phyloP scores from a whole-genome alignment of 1,284 basidiomycete species.

The Meira miltonrushii region DNA sequence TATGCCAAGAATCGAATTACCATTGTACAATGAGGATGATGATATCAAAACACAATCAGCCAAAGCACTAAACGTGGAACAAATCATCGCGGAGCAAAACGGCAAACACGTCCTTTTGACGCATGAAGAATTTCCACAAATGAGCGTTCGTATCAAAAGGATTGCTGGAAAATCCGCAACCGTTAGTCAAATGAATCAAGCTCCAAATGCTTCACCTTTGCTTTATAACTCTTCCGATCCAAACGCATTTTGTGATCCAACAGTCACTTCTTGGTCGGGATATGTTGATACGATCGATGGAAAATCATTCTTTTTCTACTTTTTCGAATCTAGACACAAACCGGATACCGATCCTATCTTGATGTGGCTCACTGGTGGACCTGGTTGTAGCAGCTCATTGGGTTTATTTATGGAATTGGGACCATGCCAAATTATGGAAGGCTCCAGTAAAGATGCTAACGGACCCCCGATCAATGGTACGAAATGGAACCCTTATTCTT shows the following conservation, averaged over 20 bases:
- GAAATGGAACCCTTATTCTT: conserved; percentile 62
- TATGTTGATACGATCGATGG: conserved; percentile 63
- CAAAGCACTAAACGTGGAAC: neutral
- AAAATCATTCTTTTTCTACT: conserved; percentile 74
- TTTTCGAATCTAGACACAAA: conserved; percentile 70
- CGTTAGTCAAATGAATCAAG: conserved; percentile 1
- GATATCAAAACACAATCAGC: neutral
- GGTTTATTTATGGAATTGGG: conserved; percentile 66
- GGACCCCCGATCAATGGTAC: conserved; percentile 57
- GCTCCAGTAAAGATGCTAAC: conserved; percentile 15
- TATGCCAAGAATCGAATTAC: conserved; percentile 7
- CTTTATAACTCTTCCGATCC: conserved; percentile 18
- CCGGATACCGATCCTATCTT: conserved; percentile 64
- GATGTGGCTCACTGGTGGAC: conserved; percentile 44
- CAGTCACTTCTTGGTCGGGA: conserved; percentile 42
- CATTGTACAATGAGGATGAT: neutral
- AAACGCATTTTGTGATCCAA: conserved; percentile 44
- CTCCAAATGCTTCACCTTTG: neutral
- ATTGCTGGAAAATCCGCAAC: conserved; percentile 16
- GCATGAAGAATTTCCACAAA: conserved; percentile 36
- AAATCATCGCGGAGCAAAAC: conserved; percentile 2
- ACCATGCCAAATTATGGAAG: conserved; percentile 51
- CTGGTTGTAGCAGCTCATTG: conserved; percentile 54
- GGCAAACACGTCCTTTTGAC: conserved; percentile 19
- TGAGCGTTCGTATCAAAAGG: conserved; percentile 38